phyloP scores from a whole-genome alignment of 2,329 filamentous ascomycete species.

The Cladophialophora carrionii region DNA sequence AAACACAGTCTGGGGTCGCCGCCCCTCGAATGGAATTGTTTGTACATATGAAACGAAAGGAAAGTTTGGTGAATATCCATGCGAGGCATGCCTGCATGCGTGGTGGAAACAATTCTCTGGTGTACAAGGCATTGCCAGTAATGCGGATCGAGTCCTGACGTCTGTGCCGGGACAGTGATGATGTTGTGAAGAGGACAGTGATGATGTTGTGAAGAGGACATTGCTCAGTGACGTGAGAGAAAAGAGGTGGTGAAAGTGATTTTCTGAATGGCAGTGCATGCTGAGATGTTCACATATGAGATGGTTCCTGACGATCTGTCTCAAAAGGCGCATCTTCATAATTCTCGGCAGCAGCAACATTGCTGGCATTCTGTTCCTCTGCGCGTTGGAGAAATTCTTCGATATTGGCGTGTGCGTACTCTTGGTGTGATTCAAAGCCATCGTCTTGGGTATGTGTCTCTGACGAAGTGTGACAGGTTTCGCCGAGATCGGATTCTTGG shows the following conservation, averaged over 20 bases:
- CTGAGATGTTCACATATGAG: neutral
- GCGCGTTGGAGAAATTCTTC: neutral
- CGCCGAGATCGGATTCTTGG: neutral
- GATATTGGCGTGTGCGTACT: neutral
- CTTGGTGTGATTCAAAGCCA: neutral
- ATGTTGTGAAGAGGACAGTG: neutral
- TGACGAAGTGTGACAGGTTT: neutral
- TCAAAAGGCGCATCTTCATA: neutral
- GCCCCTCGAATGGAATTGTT: neutral
- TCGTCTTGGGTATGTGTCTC: neutral
- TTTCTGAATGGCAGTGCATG: neutral
- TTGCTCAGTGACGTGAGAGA: neutral
- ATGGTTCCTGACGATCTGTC: neutral
- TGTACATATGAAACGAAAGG: neutral
- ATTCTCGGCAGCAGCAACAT: neutral
- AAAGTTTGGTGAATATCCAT: neutral
- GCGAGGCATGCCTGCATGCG: neutral
- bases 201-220: neutral
- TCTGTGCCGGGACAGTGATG: neutral
- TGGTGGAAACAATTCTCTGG: neutral
- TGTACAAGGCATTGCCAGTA: neutral
- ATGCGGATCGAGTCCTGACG: neutral
- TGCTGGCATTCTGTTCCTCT: neutral
- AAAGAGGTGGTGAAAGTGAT: neutral
- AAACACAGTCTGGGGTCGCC: neutral